Evolutionary conservation across 768 basidiomycete genomes (phyloP), one percentile per base, ranked within the genome.

Genomic region (Hygrophorus pudorinus): DNA sequence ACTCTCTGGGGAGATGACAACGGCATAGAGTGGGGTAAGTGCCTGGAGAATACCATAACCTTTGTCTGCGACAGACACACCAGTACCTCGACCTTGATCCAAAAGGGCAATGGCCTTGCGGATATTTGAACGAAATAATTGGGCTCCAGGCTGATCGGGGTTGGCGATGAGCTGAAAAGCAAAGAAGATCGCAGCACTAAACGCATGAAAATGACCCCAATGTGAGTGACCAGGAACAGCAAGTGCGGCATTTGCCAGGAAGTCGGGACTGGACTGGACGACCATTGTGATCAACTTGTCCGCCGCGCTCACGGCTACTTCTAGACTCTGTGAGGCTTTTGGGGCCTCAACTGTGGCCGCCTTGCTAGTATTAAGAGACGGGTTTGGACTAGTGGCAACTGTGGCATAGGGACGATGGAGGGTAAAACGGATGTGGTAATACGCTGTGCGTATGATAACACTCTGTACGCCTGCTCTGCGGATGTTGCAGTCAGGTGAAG

Each of bases 101-200:
- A 88, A 68, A 14, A 77, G 79, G 10, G 66, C 57, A 48, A 81
- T 71, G 11, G 81, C 78, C 57, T 80, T 82, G 53, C 73, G 74
- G 54, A 90, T 82, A 53, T 80, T 83, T 28, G 74, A 73, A 14
- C 85, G 81, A 65, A 87, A 87, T 29, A 85, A 67, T 21, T 75
- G 75, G 34, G 83, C 83, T 18, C 82, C 85, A 36, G 82, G 81
- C 50, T 86, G 85, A 48, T 84, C 83, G 41, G 85, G 81, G 53
- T 85, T 80, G 29, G 79, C 74, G 53, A 88, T 81, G 39, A 89
- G 72, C 54, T 89, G 85, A 65, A 88, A 88, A n/a, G 84, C 83
- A 72, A 89, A 87, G 64, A 89, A 89, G 80, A 89, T 87, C 39
- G 84, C 84, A 14, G 87, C 85, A 38, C 81, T 81, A 66, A 89